These are phyloP conservation scores for Prunella vulgaris DNA, from an alignment of 257 asterid species.

Conservation along the genomic window DNA sequence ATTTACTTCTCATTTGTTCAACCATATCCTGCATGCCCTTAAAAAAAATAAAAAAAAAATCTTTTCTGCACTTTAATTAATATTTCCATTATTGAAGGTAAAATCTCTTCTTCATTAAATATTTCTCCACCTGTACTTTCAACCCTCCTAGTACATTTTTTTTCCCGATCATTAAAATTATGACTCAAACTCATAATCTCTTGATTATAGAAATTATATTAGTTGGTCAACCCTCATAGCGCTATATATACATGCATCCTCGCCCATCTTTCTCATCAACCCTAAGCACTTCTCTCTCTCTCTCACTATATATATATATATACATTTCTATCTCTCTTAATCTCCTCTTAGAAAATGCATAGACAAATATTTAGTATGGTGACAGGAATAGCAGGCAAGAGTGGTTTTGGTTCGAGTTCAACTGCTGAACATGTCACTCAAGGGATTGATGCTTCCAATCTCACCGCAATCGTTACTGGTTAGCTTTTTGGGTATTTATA, in stretches of 20 bases:
- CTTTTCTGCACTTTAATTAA: no score
- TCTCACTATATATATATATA: no score
- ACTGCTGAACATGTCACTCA: constrained; percentile 69
- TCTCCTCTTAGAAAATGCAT: background rate
- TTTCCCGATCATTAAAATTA: no score
- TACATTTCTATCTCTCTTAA: background rate
- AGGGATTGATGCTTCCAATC: constrained; percentile 55
- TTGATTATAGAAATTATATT: no score
- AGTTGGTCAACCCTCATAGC: background rate
- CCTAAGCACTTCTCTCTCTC: background rate
- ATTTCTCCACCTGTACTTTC: background rate
- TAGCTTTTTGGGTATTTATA: no score
- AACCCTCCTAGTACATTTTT: no score
- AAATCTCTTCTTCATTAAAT: background rate
- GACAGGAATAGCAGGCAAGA: constrained; percentile 59
- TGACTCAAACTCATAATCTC: no score
- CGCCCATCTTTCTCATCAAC: background rate
- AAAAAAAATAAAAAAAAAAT: no score
- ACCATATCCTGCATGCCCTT: no score
- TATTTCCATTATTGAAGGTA: no score
- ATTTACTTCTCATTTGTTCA: no score
- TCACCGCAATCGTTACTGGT: constrained; percentile 73
- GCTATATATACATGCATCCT: background rate
- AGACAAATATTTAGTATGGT: constrained; percentile 45
- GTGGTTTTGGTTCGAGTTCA: constrained; percentile 76